phyloP scores from a whole-genome alignment of 177 flowering plant genomes.

The Vitis hybrid region DNA sequence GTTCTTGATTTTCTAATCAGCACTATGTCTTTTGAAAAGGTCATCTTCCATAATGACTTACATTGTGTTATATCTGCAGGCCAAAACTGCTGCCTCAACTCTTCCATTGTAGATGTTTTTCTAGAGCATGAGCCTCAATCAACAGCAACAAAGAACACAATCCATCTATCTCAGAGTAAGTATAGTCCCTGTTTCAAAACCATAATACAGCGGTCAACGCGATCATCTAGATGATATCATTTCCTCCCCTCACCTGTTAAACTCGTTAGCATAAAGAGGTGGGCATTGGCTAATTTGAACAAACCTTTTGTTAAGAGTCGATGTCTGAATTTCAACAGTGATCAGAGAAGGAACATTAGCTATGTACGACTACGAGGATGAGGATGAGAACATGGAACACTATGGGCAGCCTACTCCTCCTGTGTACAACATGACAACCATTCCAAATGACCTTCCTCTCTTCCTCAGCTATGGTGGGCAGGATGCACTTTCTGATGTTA shows the following conservation, averaged over 20 bases:
- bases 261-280: too few relatives aligned
- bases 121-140: conserved; percentile 35
- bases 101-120: conserved; percentile 21
- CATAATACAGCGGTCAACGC: too few relatives aligned
- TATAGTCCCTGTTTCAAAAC: background rate
- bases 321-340: conserved; percentile 18
- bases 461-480: conserved; percentile 76
- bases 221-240: too few relatives aligned
- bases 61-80: conserved; percentile 18
- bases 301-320: too few relatives aligned
- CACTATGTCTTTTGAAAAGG: background rate
- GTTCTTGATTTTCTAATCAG: background rate
- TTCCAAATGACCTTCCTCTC: conserved; percentile 69
- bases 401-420: conserved; percentile 72
- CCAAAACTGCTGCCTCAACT: conserved; percentile 37
- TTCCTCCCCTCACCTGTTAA: too few relatives aligned
- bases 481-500: conserved; percentile 62
- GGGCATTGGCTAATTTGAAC: too few relatives aligned
- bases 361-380: conserved; percentile 60
- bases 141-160: conserved; percentile 38
- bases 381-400: conserved; percentile 44
- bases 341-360: conserved; percentile 35
- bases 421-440: conserved; percentile 54
- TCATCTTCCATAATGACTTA: background rate
- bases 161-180: conserved; percentile 46